These are phyloP conservation scores for Cladophialophora immunda DNA, from an alignment of 2,329 filamentous ascomycete genomes.

Conservation along the genomic window DNA sequence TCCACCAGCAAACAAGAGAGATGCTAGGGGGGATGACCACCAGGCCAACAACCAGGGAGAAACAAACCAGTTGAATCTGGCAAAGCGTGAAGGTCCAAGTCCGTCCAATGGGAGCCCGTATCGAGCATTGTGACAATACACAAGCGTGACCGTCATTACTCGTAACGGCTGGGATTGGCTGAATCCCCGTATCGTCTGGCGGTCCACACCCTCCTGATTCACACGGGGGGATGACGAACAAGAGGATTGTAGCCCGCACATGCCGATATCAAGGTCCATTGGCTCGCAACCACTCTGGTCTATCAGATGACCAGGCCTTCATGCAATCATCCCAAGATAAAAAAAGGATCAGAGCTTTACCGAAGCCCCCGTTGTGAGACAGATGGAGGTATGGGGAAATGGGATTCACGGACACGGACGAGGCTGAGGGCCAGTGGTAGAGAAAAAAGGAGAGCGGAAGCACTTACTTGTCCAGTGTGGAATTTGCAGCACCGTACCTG, in stretches of 20 bases:
- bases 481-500: constrained; percentile 75
- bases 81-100: constrained; percentile 19
- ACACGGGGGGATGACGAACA: constrained; percentile 24
- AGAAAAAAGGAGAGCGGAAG: constrained; percentile 42
- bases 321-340: constrained; percentile 35
- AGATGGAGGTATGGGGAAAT: constrained; percentile 15
- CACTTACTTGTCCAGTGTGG: constrained; percentile 89
- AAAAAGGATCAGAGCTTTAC: constrained; percentile 13
- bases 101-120: constrained; percentile 31
- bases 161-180: constrained; percentile 35
- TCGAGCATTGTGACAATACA: constrained; percentile 31
- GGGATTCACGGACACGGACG: constrained; percentile 1
- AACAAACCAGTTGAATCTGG: constrained; percentile 29
- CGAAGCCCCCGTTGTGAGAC: constrained; percentile 24
- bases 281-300: constrained; percentile 22
- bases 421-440: constrained; percentile 27
- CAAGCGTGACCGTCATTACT: constrained; percentile 32
- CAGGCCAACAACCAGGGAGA: constrained; percentile 20
- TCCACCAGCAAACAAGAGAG: constrained; percentile 21
- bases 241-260: constrained; percentile 24
- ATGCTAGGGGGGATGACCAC: constrained; percentile 15
- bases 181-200: constrained; percentile 17
- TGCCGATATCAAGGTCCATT: constrained; percentile 31
- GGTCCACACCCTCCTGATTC: constrained; percentile 37
- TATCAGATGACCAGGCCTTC: constrained; percentile 40